A percentile compares a stretch with the other conserved stretches of the same genome.
Conservation (phyloP, 345 rosid genomes). For the Toxicodendron radicans region DNA sequence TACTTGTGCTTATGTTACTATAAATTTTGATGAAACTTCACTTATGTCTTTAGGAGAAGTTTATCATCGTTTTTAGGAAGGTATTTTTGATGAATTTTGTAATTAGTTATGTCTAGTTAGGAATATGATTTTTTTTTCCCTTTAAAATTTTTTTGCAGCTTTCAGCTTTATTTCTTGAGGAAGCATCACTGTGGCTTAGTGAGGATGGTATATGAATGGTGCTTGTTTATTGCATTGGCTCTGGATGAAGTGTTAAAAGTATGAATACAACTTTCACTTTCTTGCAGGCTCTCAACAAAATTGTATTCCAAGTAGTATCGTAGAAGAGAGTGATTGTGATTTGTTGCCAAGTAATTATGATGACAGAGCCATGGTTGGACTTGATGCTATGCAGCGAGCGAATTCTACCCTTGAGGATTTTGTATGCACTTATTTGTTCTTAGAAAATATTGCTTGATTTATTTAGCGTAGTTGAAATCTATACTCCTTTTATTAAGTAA, state of each 20-base stretch:
- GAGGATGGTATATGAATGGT: constrained; percentile 3
- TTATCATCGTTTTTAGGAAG: too few relatives aligned
- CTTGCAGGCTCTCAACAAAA: constrained; percentile 23
- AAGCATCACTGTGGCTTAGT: constrained; percentile 41
- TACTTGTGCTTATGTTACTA: too few relatives aligned
- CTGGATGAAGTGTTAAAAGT: background rate
- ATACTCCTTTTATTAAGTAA: background rate
- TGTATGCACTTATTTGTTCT: constrained; percentile 40
- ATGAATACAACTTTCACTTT: background rate
- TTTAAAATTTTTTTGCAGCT: constrained; percentile 29
- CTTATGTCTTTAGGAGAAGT: background rate
- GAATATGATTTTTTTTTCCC: too few relatives aligned
- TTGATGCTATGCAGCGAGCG: constrained; percentile 82
- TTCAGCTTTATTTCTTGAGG: constrained; percentile 46
- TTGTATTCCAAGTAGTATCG: constrained; percentile 20
- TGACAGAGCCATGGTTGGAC: constrained; percentile 52
- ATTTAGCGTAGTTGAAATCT: background rate
- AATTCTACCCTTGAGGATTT: constrained; percentile 94
- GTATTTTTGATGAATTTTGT: too few relatives aligned
- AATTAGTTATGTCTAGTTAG: too few relatives aligned
- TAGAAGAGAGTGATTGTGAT: constrained; percentile 13
- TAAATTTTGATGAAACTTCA: too few relatives aligned
- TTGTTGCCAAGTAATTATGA: constrained; percentile 15
- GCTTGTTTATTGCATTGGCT: background rate
- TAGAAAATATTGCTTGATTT: background rate